phyloP scores from a whole-genome alignment of 768 basidiomycete species.

The Mrakia blollopis region DNA sequence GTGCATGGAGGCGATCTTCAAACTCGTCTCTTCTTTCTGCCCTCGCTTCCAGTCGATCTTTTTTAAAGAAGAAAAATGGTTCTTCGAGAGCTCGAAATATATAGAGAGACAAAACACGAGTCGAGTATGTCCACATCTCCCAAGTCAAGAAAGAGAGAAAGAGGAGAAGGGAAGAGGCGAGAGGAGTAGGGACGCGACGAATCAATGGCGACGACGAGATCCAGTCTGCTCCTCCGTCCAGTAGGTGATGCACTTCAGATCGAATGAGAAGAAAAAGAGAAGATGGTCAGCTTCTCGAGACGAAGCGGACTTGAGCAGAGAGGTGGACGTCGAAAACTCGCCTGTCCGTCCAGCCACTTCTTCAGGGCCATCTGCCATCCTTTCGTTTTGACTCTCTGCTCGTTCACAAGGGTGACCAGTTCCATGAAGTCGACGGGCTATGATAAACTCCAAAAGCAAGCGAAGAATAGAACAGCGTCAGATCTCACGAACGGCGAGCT shows the following conservation, averaged over 20 bases:
- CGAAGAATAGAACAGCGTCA: background rate
- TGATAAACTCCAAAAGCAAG: background rate
- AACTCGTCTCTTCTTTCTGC: too few relatives aligned
- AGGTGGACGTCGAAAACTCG: background rate
- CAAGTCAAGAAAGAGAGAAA: too few relatives aligned
- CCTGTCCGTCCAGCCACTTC: constrained; percentile 25
- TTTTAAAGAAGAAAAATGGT: too few relatives aligned
- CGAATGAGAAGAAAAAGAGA: too few relatives aligned
- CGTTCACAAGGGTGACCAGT: constrained; percentile 1
- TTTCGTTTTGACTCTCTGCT: background rate
- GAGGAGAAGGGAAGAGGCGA: background rate
- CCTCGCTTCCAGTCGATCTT: too few relatives aligned
- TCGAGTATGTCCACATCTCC: too few relatives aligned
- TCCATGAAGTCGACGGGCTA: constrained; percentile 23
- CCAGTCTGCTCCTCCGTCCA: constrained; percentile 18
- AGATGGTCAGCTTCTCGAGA: too few relatives aligned
- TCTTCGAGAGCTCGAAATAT: too few relatives aligned
- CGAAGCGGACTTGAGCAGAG: background rate
- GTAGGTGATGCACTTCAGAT: constrained; percentile 13
- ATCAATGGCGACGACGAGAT: constrained; percentile 11
- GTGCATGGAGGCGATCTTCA: too few relatives aligned
- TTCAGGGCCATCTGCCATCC: constrained; percentile 19
- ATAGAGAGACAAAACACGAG: too few relatives aligned
- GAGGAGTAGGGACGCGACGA: background rate
- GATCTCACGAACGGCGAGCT: background rate